phyloP scores from a whole-genome alignment of 768 basidiomycete species.

The Podaxis rugospora region DNA sequence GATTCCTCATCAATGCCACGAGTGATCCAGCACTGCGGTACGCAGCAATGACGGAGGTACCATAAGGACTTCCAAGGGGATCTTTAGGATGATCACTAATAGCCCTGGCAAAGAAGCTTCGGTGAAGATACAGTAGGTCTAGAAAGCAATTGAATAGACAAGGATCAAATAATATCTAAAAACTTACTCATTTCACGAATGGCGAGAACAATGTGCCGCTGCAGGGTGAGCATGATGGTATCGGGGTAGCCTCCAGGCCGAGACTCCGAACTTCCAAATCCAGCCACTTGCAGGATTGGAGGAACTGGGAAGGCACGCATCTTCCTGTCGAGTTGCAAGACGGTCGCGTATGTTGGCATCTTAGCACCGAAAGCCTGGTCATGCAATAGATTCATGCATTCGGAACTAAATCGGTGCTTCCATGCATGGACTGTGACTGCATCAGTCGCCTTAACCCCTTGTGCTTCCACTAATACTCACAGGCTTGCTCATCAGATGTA shows the following conservation, averaged over 20 bases:
- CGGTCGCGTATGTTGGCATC: conserved; percentile 61
- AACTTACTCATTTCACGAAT: conserved; percentile 64
- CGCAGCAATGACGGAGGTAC: conserved; percentile 69
- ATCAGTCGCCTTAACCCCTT: background rate
- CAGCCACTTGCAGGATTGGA: conserved; percentile 60
- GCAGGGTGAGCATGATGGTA: conserved; percentile 50
- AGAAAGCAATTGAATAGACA: conserved; percentile 10
- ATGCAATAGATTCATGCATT: conserved; percentile 65
- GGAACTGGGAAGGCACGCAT: conserved; percentile 67
- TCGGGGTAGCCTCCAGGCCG: conserved; percentile 42
- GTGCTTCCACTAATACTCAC: conserved; percentile 32
- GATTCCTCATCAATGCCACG: conserved; percentile 65
- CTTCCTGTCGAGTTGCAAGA: conserved; percentile 64
- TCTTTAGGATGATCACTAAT: conserved; percentile 72
- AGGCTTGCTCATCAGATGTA: conserved; percentile 49
- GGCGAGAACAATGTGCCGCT: conserved; percentile 64
- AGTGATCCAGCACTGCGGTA: conserved; percentile 71
- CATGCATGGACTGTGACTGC: conserved; percentile 49
- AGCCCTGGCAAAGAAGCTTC: conserved; percentile 71
- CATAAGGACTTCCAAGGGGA: conserved; percentile 67
- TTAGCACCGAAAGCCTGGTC: conserved; percentile 72
- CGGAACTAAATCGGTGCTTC: conserved; percentile 66
- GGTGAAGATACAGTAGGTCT: conserved; percentile 70
- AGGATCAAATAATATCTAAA: background rate
- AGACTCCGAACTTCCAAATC: conserved; percentile 54